Conservation (phyloP, 148 eudicot species). For the Rhododendron mucronatum region DNA sequence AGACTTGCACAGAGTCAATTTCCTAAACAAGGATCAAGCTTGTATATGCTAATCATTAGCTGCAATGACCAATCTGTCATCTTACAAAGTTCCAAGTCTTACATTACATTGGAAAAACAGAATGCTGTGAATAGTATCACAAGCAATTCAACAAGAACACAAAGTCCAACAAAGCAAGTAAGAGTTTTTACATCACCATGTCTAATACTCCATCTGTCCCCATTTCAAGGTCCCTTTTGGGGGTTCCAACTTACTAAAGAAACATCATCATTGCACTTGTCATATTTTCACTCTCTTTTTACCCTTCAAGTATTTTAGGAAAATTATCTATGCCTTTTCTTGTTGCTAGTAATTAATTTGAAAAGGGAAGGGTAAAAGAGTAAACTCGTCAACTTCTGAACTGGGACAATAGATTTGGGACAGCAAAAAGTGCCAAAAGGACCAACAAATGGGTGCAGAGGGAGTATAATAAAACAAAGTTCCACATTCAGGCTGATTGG, state of each 20-base stretch:
- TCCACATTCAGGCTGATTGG: not conserved
- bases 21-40: not conserved
- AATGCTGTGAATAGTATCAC: not conserved
- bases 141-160: slow-evolving; percentile 1
- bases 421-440: not conserved
- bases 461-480: not conserved
- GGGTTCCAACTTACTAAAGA: not conserved
- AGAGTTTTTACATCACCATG: too few species aligned
- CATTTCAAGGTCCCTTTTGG: not conserved
- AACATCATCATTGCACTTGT: not conserved
- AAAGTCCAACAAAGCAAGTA: not conserved
- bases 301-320: not conserved
- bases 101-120: not conserved
- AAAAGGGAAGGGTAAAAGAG: not conserved
- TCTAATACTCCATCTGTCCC: not conserved
- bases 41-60: not conserved
- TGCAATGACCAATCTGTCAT: not conserved
- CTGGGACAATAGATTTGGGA: not conserved
- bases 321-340: not conserved
- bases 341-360: not conserved
- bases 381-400: not conserved
- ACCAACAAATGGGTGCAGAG: too few species aligned
- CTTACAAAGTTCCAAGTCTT: not conserved
- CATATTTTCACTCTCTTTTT: not conserved
- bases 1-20: slow-evolving; percentile 6